A percentile compares a stretch with the other conserved stretches of the same genome.
These are phyloP conservation scores for Thyridium curvatum DNA, from an alignment of 2,329 filamentous ascomycete genomes.

Conservation along the genomic window DNA sequence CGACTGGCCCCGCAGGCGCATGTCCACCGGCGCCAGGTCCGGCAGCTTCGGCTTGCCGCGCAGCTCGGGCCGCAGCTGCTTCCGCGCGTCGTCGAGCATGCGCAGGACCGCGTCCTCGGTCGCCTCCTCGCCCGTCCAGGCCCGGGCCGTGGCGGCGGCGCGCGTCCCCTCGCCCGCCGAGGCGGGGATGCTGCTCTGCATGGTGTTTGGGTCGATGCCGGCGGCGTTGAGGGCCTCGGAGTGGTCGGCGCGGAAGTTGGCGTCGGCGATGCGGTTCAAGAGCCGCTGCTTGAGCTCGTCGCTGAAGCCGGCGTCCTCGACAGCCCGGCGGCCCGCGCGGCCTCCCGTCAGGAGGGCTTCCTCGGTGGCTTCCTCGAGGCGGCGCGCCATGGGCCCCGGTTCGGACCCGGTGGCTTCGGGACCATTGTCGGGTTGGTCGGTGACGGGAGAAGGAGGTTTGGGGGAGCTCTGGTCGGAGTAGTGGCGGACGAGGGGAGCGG, in stretches of 20 bases:
- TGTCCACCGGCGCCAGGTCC: conserved; percentile 38
- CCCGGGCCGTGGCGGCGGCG: conserved; percentile 57
- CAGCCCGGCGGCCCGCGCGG: conserved; percentile 49
- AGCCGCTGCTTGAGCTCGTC: conserved; percentile 55
- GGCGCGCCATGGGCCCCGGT: conserved; percentile 45
- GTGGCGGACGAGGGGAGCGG: no score
- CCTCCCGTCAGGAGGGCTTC: conserved; percentile 54
- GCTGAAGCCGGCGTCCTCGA: conserved; percentile 58
- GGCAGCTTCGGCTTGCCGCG: conserved; percentile 39
- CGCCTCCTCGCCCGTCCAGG: conserved; percentile 76
- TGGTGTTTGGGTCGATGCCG: conserved; percentile 14
- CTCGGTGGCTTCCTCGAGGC: conserved; percentile 57
- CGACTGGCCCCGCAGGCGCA: conserved; percentile 37
- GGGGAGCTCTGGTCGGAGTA: no score
- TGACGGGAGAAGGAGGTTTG: no score
- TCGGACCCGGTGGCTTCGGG: conserved; percentile 9
- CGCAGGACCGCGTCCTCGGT: conserved; percentile 71
- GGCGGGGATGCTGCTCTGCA: conserved; percentile 27
- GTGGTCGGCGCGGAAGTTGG: conserved; percentile 47
- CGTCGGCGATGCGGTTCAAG: conserved; percentile 48
- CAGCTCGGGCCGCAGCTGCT: conserved; percentile 52
- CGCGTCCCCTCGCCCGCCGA: conserved; percentile 64
- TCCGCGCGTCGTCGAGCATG: conserved; percentile 77
- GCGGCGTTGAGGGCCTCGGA: conserved; percentile 41
- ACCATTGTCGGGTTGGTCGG: neutral